Percentiles rank a stretch among this genome's conserved stretches.
Evolutionary conservation across 2,329 filamentous ascomycete genomes (phyloP).

Genomic region (Ophiobolus disseminans): DNA sequence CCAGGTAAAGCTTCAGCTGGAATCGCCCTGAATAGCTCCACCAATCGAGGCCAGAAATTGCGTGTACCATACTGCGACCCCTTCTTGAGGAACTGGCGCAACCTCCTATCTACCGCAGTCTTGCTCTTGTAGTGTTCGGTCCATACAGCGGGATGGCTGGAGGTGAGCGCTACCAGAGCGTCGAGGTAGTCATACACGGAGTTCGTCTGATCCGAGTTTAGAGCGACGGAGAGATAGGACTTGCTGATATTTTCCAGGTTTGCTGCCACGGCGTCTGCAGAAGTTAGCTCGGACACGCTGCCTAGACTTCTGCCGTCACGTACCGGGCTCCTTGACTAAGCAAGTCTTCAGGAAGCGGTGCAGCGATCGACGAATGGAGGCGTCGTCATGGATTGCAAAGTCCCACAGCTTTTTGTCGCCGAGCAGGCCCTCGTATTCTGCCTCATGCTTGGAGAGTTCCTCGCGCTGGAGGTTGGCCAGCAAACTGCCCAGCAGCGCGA

Average conservation of each 20-base stretch:
- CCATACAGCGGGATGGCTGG: conserved; percentile 74
- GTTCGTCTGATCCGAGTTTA: conserved; percentile 74
- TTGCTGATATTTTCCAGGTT: conserved; percentile 66
- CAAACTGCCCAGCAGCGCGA: conserved; percentile 63
- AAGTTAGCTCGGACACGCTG: neutral
- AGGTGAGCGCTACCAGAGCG: conserved; percentile 71
- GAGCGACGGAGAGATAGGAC: conserved; percentile 75
- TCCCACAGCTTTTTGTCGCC: conserved; percentile 67
- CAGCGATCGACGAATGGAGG: conserved; percentile 64
- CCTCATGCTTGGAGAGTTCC: conserved; percentile 67
- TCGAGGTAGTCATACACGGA: conserved; percentile 76
- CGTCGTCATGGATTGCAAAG: conserved; percentile 63
- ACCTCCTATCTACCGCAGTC: conserved; percentile 61
- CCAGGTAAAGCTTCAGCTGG: conserved; percentile 64
- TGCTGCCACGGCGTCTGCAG: conserved; percentile 36
- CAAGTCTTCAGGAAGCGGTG: conserved; percentile 63
- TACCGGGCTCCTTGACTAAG: conserved; percentile 56
- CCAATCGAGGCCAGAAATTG: conserved; percentile 76
- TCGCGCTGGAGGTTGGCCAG: conserved; percentile 52
- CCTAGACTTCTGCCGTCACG: neutral
- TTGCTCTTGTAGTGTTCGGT: conserved; percentile 67
- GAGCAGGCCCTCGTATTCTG: conserved; percentile 72
- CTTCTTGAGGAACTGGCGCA: conserved; percentile 77
- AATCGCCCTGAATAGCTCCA: conserved; percentile 64
- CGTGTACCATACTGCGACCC: conserved; percentile 80